phyloP scores from a whole-genome alignment of 2,329 filamentous ascomycete genomes.

The Ophiostoma piceae region DNA sequence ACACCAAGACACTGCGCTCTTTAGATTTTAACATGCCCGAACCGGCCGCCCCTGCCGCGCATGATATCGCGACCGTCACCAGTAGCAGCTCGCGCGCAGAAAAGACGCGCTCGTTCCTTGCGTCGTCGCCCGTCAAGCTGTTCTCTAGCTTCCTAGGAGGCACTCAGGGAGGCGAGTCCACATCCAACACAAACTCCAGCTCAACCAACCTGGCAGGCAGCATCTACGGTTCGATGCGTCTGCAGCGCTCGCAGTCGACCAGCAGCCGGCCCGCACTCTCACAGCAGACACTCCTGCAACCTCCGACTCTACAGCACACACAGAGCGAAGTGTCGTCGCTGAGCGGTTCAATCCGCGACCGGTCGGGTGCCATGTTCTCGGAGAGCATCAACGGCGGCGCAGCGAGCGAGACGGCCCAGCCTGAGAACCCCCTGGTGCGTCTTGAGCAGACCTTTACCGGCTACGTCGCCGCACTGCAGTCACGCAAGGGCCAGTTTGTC shows the following conservation, averaged over 20 bases:
- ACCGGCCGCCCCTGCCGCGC: not conserved
- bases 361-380: constrained; percentile 37
- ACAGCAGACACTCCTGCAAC: constrained; percentile 15
- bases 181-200: constrained; percentile 33
- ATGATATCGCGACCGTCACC: constrained; percentile 4
- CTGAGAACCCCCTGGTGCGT: constrained; percentile 62
- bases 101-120: constrained; percentile 64
- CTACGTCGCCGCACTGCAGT: constrained; percentile 75
- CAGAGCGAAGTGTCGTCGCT: constrained; percentile 41
- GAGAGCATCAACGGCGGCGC: constrained; percentile 38
- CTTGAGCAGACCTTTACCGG: constrained; percentile 81
- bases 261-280: constrained; percentile 31
- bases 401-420: constrained; percentile 47
- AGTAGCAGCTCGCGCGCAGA: constrained; percentile 50
- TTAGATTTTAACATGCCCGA: constrained; percentile 47
- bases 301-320: constrained; percentile 1
- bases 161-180: constrained; percentile 1
- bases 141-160: constrained; percentile 68
- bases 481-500: constrained; percentile 80
- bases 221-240: constrained; percentile 26
- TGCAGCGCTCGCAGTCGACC: constrained; percentile 22
- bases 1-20: constrained; percentile 69
- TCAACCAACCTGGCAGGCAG: constrained; percentile 34
- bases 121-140: constrained; percentile 84
- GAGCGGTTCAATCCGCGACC: constrained; percentile 50